Evolutionary conservation across 2,329 filamentous ascomycete species (phyloP), one percentile per base, ranked within the genome.

Genomic region (Daldinia eschscholtzii): DNA sequence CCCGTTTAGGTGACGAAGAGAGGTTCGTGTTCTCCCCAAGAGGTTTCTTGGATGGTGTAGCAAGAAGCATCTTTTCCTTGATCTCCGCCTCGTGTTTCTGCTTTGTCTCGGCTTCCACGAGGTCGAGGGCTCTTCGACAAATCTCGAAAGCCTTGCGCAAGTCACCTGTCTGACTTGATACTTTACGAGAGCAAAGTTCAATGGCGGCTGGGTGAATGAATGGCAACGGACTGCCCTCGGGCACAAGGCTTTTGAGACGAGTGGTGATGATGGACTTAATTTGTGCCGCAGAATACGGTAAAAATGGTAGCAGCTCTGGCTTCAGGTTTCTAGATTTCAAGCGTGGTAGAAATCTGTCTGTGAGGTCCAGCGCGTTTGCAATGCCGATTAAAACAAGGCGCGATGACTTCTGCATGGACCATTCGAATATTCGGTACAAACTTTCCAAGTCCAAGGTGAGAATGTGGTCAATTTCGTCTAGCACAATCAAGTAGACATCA

Each of bases 391-490:
- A 84, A 39, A 96, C 84, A 4, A 99, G 89, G 20, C 88, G 89
- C 0, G 96, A 98, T 1, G 88, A 88, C 70, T 90, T 90, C 70
- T 93, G 89, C 76, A 99, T 84, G 1, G 96, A 97, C 94, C 95
- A 98, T 78, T 98, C 94, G 74, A 99, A 98, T n/a, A 99, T 85
- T 69, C 90, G 92, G 81, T 98, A 98, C 13, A 99, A 84, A 61
- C 96, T 91, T 73, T 97, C 93, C 65, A 96, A 84, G 73, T 98
- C 95, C 70, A 97, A 85, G 1, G 93, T 95, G 44, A 99, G 85
- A 57, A 99, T 90, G 76, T 97, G 93, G 76, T 99, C 96, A 67
- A 99, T 95, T 81, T 99, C 96, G 76, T 99, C 96, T 65, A 99
- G 84, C 1, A 93, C 92, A 33, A 99, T 89, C n/a, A 98, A 80